Percentiles rank a stretch among this genome's conserved stretches.
Conservation (phyloP, 208 protist genomes). For the Novymonas esmeraldas region DNA sequence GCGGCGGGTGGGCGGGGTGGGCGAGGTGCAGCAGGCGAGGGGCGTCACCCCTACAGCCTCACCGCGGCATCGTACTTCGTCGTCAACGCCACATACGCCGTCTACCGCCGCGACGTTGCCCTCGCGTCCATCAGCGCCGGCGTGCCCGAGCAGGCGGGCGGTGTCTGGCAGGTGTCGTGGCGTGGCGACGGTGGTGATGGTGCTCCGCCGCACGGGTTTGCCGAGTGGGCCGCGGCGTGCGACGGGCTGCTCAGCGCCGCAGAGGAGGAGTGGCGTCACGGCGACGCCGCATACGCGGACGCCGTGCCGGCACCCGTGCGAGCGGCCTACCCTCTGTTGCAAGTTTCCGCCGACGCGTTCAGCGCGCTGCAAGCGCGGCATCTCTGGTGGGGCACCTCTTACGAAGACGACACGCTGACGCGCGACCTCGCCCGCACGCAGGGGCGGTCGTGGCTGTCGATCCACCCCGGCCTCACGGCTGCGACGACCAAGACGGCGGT, state of each 20-base stretch:
- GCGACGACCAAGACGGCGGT: no score
- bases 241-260: neutral
- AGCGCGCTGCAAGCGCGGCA: slow-evolving; percentile 25
- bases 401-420: slow-evolving; percentile 37
- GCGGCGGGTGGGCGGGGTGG: neutral
- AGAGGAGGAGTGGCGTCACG: neutral
- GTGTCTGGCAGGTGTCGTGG: slow-evolving; percentile 34
- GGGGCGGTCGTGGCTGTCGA: slow-evolving; percentile 46
- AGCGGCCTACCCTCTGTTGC: slow-evolving; percentile 17
- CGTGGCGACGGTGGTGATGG: no score
- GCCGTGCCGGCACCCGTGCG: slow-evolving; percentile 4
- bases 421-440: slow-evolving; percentile 26
- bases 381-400: slow-evolving; percentile 36
- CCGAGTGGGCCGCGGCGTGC: neutral
- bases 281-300: neutral
- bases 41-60: slow-evolving; percentile 12
- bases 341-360: slow-evolving; percentile 5
- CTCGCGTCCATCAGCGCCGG: neutral
- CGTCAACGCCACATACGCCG: slow-evolving; percentile 25
- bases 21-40: neutral
- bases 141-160: neutral
- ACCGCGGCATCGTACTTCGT: slow-evolving; percentile 21
- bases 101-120: slow-evolving; percentile 27
- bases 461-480: neutral
- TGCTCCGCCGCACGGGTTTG: neutral